Evolutionary conservation across 805 yeast species (phyloP), one percentile per base, ranked within the genome.

Genomic region (Brettanomyces bruxellensis): DNA sequence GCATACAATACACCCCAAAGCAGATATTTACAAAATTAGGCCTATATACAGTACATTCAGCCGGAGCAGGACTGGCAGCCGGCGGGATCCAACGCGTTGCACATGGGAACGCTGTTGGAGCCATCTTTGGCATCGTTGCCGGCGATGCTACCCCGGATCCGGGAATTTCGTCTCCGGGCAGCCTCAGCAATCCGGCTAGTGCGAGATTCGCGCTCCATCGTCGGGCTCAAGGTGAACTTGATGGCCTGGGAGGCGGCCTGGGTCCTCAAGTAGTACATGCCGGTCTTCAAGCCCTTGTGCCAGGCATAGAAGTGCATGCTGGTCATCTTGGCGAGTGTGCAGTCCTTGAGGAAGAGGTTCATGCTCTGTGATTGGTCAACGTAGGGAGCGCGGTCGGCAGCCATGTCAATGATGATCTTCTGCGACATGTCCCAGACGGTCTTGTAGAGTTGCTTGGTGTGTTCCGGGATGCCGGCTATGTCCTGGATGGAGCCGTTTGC

Each of bases 231-330:
- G 14, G 93, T 85, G 67, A 89, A 91, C 71, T 91, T 95, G 61
- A 93, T 93, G 42, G 99, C 97, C 44, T 95, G 86, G 39, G 96
- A 79, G 22, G 99, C 99, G 50, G 98, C 96, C 74, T 87, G 95
- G 9, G 98, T 91, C 69, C 98, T 83, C 66, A 93, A 73, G 69
- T 93, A 93, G 74, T 93, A 93, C 95, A 93, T 91, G 60, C 99
- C 99, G 4, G 99, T 93, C 76, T 93, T 93, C 64, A 93, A 77
- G 50, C 99, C 99, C 72, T 86, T 88, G 73, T 86, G 86, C 99
- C 99, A 93, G 42, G 96, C 98, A 63, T 93, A 91, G 74, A 93
- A 93, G 67, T 93, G 99, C 97, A 93, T 93, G 53, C 93, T 81
- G 5, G 98, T 93, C 62, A 93, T 76, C 67, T 93, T 93, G 58